Conservation (phyloP, 139 green algal species). For the Tetradesmus obliquus region DNA sequence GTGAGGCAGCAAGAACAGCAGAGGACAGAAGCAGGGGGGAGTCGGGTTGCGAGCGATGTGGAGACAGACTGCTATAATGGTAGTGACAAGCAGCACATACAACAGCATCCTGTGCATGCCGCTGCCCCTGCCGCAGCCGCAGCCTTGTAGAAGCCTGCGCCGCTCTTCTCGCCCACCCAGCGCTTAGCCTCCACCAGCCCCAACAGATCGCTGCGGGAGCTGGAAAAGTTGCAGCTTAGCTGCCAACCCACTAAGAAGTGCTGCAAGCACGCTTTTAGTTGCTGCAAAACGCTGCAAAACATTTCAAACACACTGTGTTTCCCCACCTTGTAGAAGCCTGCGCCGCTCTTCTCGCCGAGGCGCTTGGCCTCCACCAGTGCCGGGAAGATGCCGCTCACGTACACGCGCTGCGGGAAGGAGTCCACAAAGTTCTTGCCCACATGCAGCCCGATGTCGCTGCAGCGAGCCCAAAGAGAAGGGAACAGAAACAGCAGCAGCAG, state of each 20-base stretch:
- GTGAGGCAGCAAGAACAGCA: background rate
- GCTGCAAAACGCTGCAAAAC: background rate
- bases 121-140: too few relatives aligned
- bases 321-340: slow-evolving; percentile 92
- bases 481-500: slow-evolving; percentile 46
- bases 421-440: slow-evolving; percentile 96
- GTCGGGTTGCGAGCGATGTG: background rate
- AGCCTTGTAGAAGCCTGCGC: background rate
- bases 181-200: too few relatives aligned
- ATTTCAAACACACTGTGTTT: background rate
- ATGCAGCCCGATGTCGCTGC: slow-evolving; percentile 88
- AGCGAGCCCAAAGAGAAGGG: slow-evolving; percentile 58
- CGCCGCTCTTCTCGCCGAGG: slow-evolving; percentile 94
- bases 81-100: background rate
- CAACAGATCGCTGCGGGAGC: too few relatives aligned
- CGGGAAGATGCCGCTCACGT: slow-evolving; percentile 82
- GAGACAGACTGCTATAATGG: background rate
- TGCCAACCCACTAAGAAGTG: background rate
- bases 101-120: background rate
- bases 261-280: background rate
- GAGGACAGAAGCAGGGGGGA: background rate
- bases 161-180: background rate
- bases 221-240: too few relatives aligned
- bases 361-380: slow-evolving; percentile 85
- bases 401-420: slow-evolving; percentile 90